A percentile compares a stretch with the other conserved stretches of the same genome.
These are phyloP conservation scores for Viridothelium virens DNA, from an alignment of 495 filamentous ascomycete genomes.

Conservation along the genomic window DNA sequence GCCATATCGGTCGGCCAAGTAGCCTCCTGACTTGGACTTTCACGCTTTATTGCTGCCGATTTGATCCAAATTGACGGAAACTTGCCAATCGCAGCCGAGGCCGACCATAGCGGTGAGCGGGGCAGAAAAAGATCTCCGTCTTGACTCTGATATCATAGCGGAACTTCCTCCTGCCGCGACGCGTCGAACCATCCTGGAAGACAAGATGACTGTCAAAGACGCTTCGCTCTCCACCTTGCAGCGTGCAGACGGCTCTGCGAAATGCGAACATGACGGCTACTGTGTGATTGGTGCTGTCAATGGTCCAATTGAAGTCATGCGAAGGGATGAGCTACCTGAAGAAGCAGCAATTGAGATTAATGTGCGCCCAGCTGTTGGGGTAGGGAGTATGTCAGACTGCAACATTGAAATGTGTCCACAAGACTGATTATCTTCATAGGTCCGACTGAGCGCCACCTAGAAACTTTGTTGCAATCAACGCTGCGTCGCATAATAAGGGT, in stretches of 20 bases:
- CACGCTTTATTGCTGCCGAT: not conserved
- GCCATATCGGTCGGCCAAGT: not conserved
- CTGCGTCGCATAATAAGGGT: conserved; percentile 61
- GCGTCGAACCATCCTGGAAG: not conserved
- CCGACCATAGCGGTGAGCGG: not conserved
- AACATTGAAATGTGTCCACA: conserved; percentile 19
- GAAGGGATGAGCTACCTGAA: conserved; percentile 79
- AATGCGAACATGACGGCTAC: conserved; percentile 68
- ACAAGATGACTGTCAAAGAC: conserved; percentile 6
- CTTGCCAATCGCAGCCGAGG: not conserved
- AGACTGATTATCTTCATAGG: conserved; percentile 38
- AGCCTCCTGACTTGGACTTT: not conserved
- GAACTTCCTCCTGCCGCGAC: not conserved
- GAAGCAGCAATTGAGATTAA: conserved; percentile 86
- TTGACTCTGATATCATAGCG: no score
- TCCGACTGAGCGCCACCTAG: conserved; percentile 61
- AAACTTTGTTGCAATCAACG: conserved; percentile 60
- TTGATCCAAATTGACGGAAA: not conserved
- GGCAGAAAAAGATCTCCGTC: conserved; percentile 1
- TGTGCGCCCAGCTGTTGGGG: conserved; percentile 73
- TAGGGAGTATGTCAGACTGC: conserved; percentile 55
- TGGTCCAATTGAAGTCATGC: conserved; percentile 83
- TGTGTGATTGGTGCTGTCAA: conserved; percentile 78
- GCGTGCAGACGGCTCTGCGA: conserved; percentile 81
- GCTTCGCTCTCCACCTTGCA: not conserved